These are phyloP conservation scores for Rhinocladiella similis DNA, from an alignment of 2,329 filamentous ascomycete species.

Conservation along the genomic window DNA sequence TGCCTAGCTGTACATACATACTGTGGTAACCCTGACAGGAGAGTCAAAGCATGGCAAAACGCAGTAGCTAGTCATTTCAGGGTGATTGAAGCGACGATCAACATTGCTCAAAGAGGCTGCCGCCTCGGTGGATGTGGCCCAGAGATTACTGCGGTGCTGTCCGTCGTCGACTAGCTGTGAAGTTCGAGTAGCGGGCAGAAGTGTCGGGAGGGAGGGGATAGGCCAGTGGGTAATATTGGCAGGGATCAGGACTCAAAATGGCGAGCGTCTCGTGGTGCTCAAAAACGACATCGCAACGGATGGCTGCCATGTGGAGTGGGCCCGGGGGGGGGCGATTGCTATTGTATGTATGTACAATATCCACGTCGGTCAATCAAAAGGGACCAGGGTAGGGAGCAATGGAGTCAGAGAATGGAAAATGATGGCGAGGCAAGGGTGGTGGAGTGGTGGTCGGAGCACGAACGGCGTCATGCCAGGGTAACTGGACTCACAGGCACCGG, in stretches of 20 bases:
- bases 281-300: neutral
- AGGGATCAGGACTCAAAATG: neutral
- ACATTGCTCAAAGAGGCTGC: no score
- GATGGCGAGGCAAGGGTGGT: neutral
- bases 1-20: neutral
- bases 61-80: no score
- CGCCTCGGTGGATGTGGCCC: no score
- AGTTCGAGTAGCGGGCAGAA: no score
- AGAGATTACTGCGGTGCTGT: neutral
- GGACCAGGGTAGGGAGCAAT: neutral
- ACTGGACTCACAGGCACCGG: neutral
- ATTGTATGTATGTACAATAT: neutral
- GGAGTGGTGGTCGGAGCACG: neutral
- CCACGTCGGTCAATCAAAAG: neutral
- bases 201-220: no score
- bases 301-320: constrained; percentile 5
- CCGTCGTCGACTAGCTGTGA: no score
- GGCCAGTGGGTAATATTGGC: neutral
- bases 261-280: neutral
- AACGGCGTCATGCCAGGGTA: neutral
- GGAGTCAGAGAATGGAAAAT: no score
- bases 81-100: no score
- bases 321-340: neutral
- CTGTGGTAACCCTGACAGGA: neutral
- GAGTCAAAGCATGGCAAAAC: no score